phyloP scores from a whole-genome alignment of 2,329 filamentous ascomycete genomes.

The Pestalotiopsis sp. region DNA sequence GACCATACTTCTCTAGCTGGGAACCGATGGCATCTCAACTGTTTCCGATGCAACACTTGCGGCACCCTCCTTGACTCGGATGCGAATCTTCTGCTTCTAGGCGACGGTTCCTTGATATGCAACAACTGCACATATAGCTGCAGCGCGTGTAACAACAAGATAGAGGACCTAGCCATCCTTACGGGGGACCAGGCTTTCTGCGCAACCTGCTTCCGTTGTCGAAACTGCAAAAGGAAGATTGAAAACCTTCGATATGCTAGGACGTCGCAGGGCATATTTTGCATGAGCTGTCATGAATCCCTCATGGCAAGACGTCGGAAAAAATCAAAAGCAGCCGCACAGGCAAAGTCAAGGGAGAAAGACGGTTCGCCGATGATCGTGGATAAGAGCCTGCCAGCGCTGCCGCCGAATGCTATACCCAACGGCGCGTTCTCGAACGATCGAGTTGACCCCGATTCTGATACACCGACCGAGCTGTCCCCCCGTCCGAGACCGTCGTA shows the following conservation, averaged over 20 bases:
- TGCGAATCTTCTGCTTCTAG: conserved; percentile 93
- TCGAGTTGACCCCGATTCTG: conserved; percentile 62
- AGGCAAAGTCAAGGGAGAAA: conserved; percentile 65
- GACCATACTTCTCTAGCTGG: conserved; percentile 64
- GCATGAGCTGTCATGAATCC: conserved; percentile 98
- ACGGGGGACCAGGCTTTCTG: conserved; percentile 98
- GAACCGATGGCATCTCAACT: conserved; percentile 98
- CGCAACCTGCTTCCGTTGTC: conserved; percentile 93
- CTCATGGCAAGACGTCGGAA: conserved; percentile 92
- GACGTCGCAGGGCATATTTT: conserved; percentile 98
- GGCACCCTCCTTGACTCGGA: conserved; percentile 95
- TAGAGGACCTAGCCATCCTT: conserved; percentile 95
- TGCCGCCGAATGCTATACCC: conserved; percentile 75
- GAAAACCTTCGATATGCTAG: conserved; percentile 97
- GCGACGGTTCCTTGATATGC: conserved; percentile 97
- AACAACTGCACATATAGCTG: conserved; percentile 99
- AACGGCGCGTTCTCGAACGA: conserved; percentile 65
- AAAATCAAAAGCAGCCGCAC: conserved; percentile 72
- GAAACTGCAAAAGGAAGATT: conserved; percentile 98
- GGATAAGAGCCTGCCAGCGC: conserved; percentile 90
- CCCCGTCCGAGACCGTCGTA: conserved; percentile 60
- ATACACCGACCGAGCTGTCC: conserved; percentile 71
- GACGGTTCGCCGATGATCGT: conserved; percentile 69
- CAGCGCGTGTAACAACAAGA: conserved; percentile 95
- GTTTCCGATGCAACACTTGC: conserved; percentile 97